Base-by-base conservation (phyloP, 805 yeast species). In the Candida mattraensis region DNA sequence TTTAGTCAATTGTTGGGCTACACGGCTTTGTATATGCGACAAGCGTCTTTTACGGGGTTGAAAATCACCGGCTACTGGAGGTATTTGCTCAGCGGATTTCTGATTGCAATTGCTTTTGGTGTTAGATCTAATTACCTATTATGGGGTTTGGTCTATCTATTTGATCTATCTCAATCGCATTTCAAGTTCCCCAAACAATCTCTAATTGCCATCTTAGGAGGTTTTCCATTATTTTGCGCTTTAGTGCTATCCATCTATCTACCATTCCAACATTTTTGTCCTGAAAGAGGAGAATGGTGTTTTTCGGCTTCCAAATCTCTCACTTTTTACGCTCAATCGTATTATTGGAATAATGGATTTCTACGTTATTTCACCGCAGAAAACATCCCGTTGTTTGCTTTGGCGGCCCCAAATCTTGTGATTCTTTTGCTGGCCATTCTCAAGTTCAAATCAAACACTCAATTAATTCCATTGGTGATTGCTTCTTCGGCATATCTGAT, bases 331-430 rank as follows among this genome's bases (percentile, higher is more conserved):
- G 84, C 94, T 5, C 99, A 93, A 60, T 40, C 62, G 1, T 69
- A 78, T 45, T 88, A 91, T 58, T 93, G 99, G 99, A 74, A 79
- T 48, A 72, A 69, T 28, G 98, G 99, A 0, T 76, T 89, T 34
- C 58, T 93, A 37, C 67, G 61, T 25, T 93, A 93, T 61, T 93
- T 96, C 91, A 83, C 93, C 0, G 40, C 69, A 0, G 78, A 78
- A 52, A 91, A 93, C 51, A 59, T 86, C 6, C 96, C 96, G 8
- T 85, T 89, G 58, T 91, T 93, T 55, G 18, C 80, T 7, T 67
- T 93, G 50, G 91, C 85, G 0, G 37, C 74, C 1, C 98, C 98
- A 2, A 76, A 80, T 12, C 53, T 85, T 5, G 17, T 66, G 1
- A 54, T 83, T 3, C 56, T 83, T 26, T 30, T 52, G 0, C 47